These are phyloP conservation scores for Vanrija sp. DNA, from an alignment of 1,284 basidiomycete species.

Conservation along the genomic window DNA sequence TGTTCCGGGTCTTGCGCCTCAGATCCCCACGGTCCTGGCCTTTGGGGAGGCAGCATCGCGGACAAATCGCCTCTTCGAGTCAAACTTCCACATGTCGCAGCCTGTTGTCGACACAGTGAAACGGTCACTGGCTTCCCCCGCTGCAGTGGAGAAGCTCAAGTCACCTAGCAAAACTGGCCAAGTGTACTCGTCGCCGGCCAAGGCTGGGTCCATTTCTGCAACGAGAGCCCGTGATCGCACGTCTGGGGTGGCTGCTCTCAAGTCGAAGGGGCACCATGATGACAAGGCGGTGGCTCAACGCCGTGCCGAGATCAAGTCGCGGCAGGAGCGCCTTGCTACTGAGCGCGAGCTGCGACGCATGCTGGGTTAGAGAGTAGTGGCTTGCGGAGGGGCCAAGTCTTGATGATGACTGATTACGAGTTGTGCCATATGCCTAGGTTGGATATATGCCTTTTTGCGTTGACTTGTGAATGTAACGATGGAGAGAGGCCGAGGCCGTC, in stretches of 20 bases:
- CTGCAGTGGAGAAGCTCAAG: background rate
- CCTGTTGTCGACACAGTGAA: background rate
- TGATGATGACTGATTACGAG: too few relatives aligned
- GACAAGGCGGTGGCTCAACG: slow-evolving; percentile 28
- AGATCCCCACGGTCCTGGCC: background rate
- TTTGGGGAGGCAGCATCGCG: slow-evolving; percentile 34
- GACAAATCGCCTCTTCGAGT: slow-evolving; percentile 20
- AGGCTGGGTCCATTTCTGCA: background rate
- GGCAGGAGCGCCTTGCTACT: slow-evolving; percentile 31
- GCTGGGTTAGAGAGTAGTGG: slow-evolving; percentile 19
- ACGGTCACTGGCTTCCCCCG: background rate
- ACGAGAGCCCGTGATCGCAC: slow-evolving; percentile 3
- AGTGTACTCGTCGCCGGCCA: background rate
- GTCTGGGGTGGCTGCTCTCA: slow-evolving; percentile 6
- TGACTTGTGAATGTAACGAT: too few relatives aligned
- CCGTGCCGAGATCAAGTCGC: slow-evolving; percentile 33
- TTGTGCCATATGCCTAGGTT: too few relatives aligned
- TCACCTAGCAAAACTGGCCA: background rate
- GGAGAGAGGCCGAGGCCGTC: too few relatives aligned
- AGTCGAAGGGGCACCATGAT: slow-evolving; percentile 19
- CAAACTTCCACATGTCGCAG: slow-evolving; percentile 15
- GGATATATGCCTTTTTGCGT: too few relatives aligned
- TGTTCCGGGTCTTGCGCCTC: slow-evolving; percentile 6
- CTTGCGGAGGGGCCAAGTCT: too few relatives aligned
- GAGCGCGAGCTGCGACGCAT: slow-evolving; percentile 39